phyloP scores from a whole-genome alignment of 1,284 basidiomycete genomes.

The Wolfiporia cocos region DNA sequence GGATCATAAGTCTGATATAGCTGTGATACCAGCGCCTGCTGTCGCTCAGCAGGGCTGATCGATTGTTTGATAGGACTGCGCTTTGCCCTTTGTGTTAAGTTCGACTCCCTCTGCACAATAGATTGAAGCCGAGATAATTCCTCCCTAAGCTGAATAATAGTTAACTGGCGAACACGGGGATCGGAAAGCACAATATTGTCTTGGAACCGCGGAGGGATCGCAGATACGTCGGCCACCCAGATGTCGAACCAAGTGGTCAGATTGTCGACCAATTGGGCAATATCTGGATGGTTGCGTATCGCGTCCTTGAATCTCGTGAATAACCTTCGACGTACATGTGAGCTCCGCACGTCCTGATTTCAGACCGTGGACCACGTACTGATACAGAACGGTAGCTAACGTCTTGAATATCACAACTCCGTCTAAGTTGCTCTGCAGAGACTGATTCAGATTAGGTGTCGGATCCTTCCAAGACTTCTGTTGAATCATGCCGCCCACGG shows the following conservation, averaged over 20 bases:
- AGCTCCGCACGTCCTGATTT: too few relatives aligned
- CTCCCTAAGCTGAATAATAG: constrained; percentile 34
- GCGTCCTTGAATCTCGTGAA: constrained; percentile 55
- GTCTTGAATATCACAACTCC: constrained; percentile 35
- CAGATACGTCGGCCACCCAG: constrained; percentile 39
- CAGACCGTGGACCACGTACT: too few relatives aligned
- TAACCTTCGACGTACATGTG: too few relatives aligned
- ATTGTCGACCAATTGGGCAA: constrained; percentile 34
- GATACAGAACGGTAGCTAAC: constrained; percentile 41
- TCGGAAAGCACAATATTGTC: constrained; percentile 27
- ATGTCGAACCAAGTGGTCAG: constrained; percentile 39
- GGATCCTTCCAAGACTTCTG: constrained; percentile 20
- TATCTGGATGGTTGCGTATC: constrained; percentile 35
- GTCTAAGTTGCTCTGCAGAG: constrained; percentile 24
- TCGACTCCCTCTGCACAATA: constrained; percentile 40
- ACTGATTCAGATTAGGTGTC: constrained; percentile 25
- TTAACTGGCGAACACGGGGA: constrained; percentile 25
- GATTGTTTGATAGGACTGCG: constrained; percentile 29
- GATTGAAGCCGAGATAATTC: constrained; percentile 36
- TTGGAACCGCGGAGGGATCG: constrained; percentile 29
- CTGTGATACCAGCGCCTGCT: constrained; percentile 15
- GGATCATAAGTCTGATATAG: constrained; percentile 20
- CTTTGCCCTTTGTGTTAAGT: constrained; percentile 14
- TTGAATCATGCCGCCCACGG: constrained; percentile 36
- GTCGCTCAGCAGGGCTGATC: constrained; percentile 13